Conservation (phyloP, 208 protist species). For the Trypanosoma congolense region DNA sequence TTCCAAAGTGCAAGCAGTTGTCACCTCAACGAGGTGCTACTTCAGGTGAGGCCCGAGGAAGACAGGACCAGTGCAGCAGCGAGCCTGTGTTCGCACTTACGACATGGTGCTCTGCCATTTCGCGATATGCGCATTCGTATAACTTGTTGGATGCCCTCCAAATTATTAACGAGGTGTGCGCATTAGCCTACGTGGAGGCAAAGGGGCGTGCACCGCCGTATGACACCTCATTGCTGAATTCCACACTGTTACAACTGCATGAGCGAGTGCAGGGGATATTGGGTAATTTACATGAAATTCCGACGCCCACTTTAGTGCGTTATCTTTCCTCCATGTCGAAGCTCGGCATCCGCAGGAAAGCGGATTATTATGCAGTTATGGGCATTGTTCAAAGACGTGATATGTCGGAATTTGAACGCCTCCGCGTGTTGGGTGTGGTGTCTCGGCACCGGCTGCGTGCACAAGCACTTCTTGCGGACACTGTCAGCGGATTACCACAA, state of each 20-base stretch:
- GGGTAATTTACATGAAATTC: constrained; percentile 9
- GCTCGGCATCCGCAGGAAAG: constrained; percentile 31
- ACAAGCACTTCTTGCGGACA: constrained; percentile 23
- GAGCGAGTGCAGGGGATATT: constrained; percentile 10
- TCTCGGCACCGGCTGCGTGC: constrained; percentile 48
- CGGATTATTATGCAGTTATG: constrained; percentile 39
- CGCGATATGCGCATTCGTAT: constrained; percentile 7
- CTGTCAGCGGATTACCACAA: constrained; percentile 27
- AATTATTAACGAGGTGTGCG: constrained; percentile 45
- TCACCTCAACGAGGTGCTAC: background rate
- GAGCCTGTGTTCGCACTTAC: constrained; percentile 1
- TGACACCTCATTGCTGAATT: background rate
- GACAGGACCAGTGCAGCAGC: background rate
- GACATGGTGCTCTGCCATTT: constrained; percentile 12
- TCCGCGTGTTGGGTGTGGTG: constrained; percentile 43
- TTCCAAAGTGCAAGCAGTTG: constrained; percentile 6
- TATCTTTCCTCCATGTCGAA: constrained; percentile 57
- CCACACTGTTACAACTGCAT: constrained; percentile 11
- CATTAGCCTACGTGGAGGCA: constrained; percentile 19
- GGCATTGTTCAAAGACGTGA: constrained; percentile 24
- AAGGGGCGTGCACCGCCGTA: constrained; percentile 7
- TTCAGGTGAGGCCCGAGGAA: background rate
- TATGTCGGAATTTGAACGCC: constrained; percentile 38
- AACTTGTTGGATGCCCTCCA: constrained; percentile 35
- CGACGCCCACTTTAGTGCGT: constrained; percentile 39